phyloP scores from a whole-genome alignment of 2,329 filamentous ascomycete genomes.

The Madurella fahalii region DNA sequence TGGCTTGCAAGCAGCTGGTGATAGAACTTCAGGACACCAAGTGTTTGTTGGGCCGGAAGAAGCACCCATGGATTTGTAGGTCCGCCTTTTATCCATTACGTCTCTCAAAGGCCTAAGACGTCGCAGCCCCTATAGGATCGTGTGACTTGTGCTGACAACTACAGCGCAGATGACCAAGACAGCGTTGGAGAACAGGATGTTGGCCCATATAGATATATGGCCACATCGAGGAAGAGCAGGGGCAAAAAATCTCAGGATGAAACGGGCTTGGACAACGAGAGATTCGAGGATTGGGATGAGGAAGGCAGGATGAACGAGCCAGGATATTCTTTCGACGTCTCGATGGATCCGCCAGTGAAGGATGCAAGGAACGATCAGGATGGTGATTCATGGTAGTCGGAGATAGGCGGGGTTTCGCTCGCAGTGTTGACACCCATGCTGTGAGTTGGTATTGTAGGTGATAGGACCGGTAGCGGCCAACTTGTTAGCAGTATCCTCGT shows the following conservation, averaged over 20 bases:
- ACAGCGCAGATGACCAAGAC: conserved; percentile 4
- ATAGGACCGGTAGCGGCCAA: too few species aligned
- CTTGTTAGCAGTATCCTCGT: conserved; percentile 31
- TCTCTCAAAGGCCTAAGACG: background rate
- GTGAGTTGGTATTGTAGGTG: background rate
- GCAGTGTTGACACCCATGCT: too few species aligned
- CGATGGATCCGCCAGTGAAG: too few species aligned
- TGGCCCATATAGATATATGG: too few species aligned
- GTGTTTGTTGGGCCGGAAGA: conserved; percentile 9
- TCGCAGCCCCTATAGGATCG: background rate
- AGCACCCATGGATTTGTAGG: conserved; percentile 21
- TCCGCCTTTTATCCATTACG: background rate
- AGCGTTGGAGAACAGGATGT: background rate
- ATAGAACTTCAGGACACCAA: conserved; percentile 13
- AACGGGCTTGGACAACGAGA: too few species aligned
- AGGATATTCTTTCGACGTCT: too few species aligned
- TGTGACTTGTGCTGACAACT: background rate
- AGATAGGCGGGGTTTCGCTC: background rate
- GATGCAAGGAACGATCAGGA: too few species aligned
- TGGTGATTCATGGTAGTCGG: background rate
- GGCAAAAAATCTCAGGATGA: too few species aligned
- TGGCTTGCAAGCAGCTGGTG: conserved; percentile 16
- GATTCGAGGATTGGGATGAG: too few species aligned
- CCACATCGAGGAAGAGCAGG: too few species aligned
- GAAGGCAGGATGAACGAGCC: too few species aligned